Evolutionary conservation across 768 basidiomycete species (phyloP), one percentile per base, ranked within the genome.

Genomic region (Gyrodon lividus): DNA sequence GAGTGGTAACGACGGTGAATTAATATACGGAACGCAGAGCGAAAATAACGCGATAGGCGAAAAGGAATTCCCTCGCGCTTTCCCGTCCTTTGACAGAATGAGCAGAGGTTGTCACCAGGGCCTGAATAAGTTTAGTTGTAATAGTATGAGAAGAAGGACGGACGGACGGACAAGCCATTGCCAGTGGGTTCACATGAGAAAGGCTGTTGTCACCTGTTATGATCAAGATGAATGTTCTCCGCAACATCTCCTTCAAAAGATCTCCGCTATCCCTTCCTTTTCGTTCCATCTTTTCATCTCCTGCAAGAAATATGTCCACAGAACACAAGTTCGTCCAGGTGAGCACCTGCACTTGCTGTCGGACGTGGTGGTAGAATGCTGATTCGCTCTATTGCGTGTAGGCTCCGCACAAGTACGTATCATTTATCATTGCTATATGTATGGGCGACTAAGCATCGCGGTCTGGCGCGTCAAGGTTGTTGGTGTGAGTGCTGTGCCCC

Each of bases 401-500:
- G 75, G 73, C 72, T 35, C 70, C 76, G 6, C 79, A 81, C 63
- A 77, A 79, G 80, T 81, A 46, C 33, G 72, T 73, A 67, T 63
- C 10, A 20, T 39, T 23, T 61, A 55, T n/a, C 40, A 31, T 26
- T 6, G 22, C 30, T 35, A 17, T 23, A 0, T 23, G 23, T 22
- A 16, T 35, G 12, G 33, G 45, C 61, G 50, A 14, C 59, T 69
- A 28, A 72, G 65, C 62, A 57, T 52, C 47, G 59, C 47, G 16
- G 4, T 41, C 46, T 52, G 51, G 58, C 41, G n/a, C 57, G 2
- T 33, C 50, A 55, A 83, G 80, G 60, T 69, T 83, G 22, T 65
- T 82, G 46, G 77, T 80, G 81, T 82, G 63, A 48, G 49, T 54
- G 26, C 6, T 7, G 16, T 12, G 19, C 24, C 1, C 17, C 22